phyloP scores from a whole-genome alignment of 2,329 filamentous ascomycete genomes.

The Exophiala phaeomuriformis region DNA sequence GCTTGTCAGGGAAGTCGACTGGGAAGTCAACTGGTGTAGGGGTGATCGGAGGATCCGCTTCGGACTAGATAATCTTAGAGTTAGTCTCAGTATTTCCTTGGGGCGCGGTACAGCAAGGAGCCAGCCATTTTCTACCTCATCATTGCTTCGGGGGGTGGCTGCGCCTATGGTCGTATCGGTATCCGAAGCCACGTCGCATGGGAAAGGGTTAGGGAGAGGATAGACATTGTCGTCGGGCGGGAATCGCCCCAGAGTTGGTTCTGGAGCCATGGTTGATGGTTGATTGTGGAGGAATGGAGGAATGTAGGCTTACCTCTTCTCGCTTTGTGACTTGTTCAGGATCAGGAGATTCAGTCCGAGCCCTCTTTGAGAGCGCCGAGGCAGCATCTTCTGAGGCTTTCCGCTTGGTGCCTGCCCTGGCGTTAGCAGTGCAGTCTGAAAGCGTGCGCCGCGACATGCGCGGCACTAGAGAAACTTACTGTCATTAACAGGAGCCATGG shows the following conservation, averaged over 20 bases:
- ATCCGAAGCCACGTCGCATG: slow-evolving; percentile 7
- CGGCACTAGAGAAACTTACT: slow-evolving; percentile 9
- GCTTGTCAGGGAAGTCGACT: slow-evolving; percentile 88
- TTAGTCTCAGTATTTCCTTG: slow-evolving; percentile 8
- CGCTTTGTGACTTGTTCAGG: slow-evolving; percentile 26
- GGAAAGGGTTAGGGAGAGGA: slow-evolving; percentile 8
- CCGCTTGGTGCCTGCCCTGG: slow-evolving; percentile 34
- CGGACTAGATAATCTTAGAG: slow-evolving; percentile 9
- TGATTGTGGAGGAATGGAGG: not conserved
- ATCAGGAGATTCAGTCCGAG: slow-evolving; percentile 42
- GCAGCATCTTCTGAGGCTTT: slow-evolving; percentile 46
- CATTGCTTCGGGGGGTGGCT: not conserved
- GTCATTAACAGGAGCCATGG: slow-evolving; percentile 18
- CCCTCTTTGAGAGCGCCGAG: slow-evolving; percentile 43
- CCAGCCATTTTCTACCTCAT: not conserved
- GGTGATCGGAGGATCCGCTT: slow-evolving; percentile 43
- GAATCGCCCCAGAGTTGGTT: slow-evolving; percentile 4
- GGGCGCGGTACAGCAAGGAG: not conserved
- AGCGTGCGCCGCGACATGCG: not conserved
- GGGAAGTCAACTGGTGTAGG: slow-evolving; percentile 73
- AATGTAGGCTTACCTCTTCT: slow-evolving; percentile 13
- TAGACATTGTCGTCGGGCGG: slow-evolving; percentile 12
- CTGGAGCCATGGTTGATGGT: not conserved
- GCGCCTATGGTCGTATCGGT: slow-evolving; percentile 8
- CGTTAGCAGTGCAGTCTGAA: not conserved